A percentile compares a stretch with the other conserved stretches of the same genome.
These are phyloP conservation scores for Phytophthora meadii DNA, from an alignment of 352 stramenopile genomes.

Conservation along the genomic window DNA sequence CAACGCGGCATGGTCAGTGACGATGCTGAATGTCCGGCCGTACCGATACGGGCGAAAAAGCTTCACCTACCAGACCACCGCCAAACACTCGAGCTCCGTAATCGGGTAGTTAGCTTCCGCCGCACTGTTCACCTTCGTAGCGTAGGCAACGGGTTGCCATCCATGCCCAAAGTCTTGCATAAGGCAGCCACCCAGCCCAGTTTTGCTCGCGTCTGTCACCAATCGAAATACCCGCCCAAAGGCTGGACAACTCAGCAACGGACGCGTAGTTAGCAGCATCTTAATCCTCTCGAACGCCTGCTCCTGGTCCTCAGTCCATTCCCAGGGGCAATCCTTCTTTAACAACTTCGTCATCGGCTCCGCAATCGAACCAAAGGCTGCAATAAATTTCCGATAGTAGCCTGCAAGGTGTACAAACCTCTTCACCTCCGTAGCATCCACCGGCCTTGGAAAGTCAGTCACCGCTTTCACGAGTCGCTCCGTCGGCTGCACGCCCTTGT, in stretches of 20 bases:
- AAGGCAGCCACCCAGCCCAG: not conserved
- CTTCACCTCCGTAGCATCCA: not conserved
- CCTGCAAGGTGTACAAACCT: conserved; percentile 2
- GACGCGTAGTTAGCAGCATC: not conserved
- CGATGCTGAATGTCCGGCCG: not conserved
- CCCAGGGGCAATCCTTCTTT: not conserved
- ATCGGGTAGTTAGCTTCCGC: conserved; percentile 2
- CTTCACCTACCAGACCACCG: not conserved
- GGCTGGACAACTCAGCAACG: not conserved
- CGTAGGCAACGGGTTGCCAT: not conserved
- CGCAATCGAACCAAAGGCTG: not conserved
- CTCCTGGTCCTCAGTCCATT: not conserved
- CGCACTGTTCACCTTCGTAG: not conserved
- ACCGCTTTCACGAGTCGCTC: not conserved
- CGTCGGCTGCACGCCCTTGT: not conserved
- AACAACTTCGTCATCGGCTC: not conserved
- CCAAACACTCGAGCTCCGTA: not conserved
- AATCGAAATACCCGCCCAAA: not conserved
- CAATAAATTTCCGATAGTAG: not conserved
- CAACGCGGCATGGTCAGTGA: not conserved
- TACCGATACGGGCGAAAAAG: conserved; percentile 1
- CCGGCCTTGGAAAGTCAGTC: not conserved
- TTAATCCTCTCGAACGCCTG: not conserved
- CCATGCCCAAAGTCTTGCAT: conserved; percentile 2
- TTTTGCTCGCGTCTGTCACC: conserved; percentile 1